Percentiles rank a stretch among this genome's conserved stretches.
Evolutionary conservation across 2,329 filamentous ascomycete species (phyloP).

Genomic region (Exophiala sp.): DNA sequence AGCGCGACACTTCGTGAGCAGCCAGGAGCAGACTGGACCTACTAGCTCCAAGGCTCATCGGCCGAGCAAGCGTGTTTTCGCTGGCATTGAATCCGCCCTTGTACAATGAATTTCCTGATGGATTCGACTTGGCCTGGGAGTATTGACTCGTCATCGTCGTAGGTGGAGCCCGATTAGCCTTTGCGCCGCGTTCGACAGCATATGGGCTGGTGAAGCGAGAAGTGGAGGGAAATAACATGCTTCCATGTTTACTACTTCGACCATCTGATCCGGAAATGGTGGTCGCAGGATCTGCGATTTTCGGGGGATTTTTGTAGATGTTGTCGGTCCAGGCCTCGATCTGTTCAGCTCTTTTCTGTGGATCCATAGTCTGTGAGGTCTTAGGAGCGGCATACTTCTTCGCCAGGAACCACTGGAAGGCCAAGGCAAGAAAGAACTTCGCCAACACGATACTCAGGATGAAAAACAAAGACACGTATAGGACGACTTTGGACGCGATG

Average conservation of each 20-base stretch:
- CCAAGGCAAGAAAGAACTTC: constrained; percentile 81
- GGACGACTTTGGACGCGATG: constrained; percentile 93
- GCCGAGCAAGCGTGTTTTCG: constrained; percentile 53
- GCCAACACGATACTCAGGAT: constrained; percentile 83
- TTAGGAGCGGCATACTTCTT: constrained; percentile 79
- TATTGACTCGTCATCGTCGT: constrained; percentile 95
- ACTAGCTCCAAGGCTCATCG: constrained; percentile 42
- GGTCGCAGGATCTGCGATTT: constrained; percentile 71
- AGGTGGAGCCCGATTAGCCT: constrained; percentile 56
- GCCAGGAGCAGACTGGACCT: constrained; percentile 61
- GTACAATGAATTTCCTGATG: constrained; percentile 63
- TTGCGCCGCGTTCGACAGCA: constrained; percentile 62
- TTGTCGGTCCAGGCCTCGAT: constrained; percentile 98
- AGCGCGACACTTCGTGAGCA: constrained; percentile 46
- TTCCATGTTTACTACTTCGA: constrained; percentile 73
- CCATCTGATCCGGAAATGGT: constrained; percentile 62
- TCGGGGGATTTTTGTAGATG: constrained; percentile 86
- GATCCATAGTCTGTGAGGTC: constrained; percentile 76
- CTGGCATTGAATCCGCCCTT: constrained; percentile 55
- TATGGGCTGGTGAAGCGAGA: constrained; percentile 93
- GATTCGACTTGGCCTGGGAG: constrained; percentile 68
- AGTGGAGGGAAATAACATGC: constrained; percentile 82
- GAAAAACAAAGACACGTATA: constrained; percentile 88
- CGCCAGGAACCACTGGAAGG: constrained; percentile 96
- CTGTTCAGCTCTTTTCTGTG: constrained; percentile 81